A percentile compares a stretch with the other conserved stretches of the same genome.
Evolutionary conservation across 768 basidiomycete genomes (phyloP).

Genomic region (Kwoniella sp.): DNA sequence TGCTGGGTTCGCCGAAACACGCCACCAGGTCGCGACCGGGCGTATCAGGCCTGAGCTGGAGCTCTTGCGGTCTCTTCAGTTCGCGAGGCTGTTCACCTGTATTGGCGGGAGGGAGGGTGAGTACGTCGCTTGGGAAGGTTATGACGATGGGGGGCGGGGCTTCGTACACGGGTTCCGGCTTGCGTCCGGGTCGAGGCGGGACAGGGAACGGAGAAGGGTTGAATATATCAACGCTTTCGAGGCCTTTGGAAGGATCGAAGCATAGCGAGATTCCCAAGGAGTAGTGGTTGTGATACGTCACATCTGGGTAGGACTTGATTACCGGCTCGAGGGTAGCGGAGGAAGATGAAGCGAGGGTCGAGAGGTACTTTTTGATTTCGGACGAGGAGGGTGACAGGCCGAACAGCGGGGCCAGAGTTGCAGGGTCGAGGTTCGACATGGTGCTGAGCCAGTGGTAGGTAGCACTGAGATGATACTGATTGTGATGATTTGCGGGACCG

Average conservation of each 20-base stretch:
- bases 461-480: no score
- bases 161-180: constrained; percentile 53
- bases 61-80: constrained; percentile 46
- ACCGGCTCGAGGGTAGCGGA: constrained; percentile 53
- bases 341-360: background rate
- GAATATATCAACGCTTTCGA: constrained; percentile 80
- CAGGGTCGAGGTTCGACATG: constrained; percentile 3
- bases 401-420: constrained; percentile 11
- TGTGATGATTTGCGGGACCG: no score
- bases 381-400: constrained; percentile 11
- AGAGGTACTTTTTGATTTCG: constrained; percentile 4
- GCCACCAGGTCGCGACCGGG: constrained; percentile 74
- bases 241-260: constrained; percentile 62
- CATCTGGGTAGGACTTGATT: constrained; percentile 74
- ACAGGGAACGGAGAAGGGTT: constrained; percentile 54
- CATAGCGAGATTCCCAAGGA: constrained; percentile 74
- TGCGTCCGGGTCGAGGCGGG: constrained; percentile 49
- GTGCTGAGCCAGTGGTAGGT: no score
- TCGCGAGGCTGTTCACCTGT: constrained; percentile 38
- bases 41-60: constrained; percentile 52
- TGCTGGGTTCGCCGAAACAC: constrained; percentile 73
- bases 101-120: constrained; percentile 11
- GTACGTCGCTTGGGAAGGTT: constrained; percentile 16
- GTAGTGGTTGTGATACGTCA: constrained; percentile 81
- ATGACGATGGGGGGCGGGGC: constrained; percentile 58